Evolutionary conservation across 2,329 filamentous ascomycete genomes (phyloP).

Genomic region (Hansfordia pulvinata): DNA sequence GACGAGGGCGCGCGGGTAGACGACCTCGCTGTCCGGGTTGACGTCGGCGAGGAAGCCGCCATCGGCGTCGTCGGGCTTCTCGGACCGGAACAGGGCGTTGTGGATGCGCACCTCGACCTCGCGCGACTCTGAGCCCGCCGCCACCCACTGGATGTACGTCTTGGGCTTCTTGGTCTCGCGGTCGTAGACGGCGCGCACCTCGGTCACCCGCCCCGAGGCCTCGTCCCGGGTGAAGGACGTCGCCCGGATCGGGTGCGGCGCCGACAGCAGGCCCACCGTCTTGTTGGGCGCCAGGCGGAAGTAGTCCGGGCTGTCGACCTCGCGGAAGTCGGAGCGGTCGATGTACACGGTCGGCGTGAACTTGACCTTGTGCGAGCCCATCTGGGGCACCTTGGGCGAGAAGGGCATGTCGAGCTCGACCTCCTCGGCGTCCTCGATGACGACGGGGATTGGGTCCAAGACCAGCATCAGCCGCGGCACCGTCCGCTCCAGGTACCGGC

Average conservation of each 20-base stretch:
- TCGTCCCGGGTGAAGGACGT: slow-evolving; percentile 55
- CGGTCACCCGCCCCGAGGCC: slow-evolving; percentile 44
- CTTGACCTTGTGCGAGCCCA: slow-evolving; percentile 44
- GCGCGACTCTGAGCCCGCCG: slow-evolving; percentile 49
- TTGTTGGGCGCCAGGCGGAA: slow-evolving; percentile 68
- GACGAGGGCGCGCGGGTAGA: slow-evolving; percentile 67
- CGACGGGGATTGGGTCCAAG: slow-evolving; percentile 69
- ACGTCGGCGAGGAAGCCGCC: slow-evolving; percentile 76
- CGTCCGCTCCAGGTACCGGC: slow-evolving; percentile 74
- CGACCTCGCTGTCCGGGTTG: slow-evolving; percentile 69
- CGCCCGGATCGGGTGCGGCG: slow-evolving; percentile 55
- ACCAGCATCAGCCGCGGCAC: slow-evolving; percentile 85
- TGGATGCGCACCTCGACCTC: slow-evolving; percentile 67
- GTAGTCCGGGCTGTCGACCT: slow-evolving; percentile 58
- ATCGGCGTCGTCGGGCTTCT: slow-evolving; percentile 63
- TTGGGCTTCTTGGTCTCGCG: slow-evolving; percentile 63
- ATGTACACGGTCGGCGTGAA: slow-evolving; percentile 77
- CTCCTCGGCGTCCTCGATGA: slow-evolving; percentile 67
- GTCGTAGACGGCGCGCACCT: slow-evolving; percentile 54
- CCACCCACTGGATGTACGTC: slow-evolving; percentile 85
- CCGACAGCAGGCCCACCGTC: slow-evolving; percentile 59
- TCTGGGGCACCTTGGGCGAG: slow-evolving; percentile 62
- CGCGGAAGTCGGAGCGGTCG: slow-evolving; percentile 66
- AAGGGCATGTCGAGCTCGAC: slow-evolving; percentile 63
- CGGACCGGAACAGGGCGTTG: slow-evolving; percentile 74